A percentile compares a stretch with the other conserved stretches of the same genome.
Evolutionary conservation across 352 stramenopile genomes (phyloP).

Genomic region (Thalassiosira gravida): DNA sequence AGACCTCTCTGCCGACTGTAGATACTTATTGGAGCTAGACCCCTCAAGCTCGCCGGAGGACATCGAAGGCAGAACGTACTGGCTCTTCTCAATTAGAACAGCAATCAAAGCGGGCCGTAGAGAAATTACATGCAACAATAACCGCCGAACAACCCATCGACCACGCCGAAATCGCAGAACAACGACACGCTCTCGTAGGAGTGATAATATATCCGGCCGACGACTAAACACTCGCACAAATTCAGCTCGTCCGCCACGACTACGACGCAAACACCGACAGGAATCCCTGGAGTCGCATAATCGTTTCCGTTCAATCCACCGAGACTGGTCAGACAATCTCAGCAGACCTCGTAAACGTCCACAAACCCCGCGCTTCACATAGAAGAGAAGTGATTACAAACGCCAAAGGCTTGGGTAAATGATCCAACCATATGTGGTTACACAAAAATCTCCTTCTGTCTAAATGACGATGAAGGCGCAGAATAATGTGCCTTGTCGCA

Average conservation of each 20-base stretch:
- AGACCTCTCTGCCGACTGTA: not conserved
- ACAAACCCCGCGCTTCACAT: not conserved
- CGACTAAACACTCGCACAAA: not conserved
- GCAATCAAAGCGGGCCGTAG: not conserved
- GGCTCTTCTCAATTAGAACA: not conserved
- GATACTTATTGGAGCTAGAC: slow-evolving; percentile 22
- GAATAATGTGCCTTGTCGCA: too few relatives aligned
- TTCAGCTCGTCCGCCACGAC: not conserved
- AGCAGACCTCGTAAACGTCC: too few relatives aligned
- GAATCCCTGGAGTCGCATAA: not conserved
- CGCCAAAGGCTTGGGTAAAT: not conserved
- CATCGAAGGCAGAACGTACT: not conserved
- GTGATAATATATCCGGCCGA: not conserved
- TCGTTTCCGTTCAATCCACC: not conserved
- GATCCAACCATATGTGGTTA: not conserved
- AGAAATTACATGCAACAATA: not conserved
- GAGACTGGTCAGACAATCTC: not conserved
- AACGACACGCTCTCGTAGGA: not conserved
- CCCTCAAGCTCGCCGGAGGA: not conserved
- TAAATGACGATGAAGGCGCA: not conserved
- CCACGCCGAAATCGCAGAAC: not conserved
- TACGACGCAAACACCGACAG: not conserved
- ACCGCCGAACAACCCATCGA: not conserved
- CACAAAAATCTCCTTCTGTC: not conserved
- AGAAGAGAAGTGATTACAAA: not conserved